phyloP scores from a whole-genome alignment of 2,329 filamentous ascomycete genomes.

The Exophiala mesophila region DNA sequence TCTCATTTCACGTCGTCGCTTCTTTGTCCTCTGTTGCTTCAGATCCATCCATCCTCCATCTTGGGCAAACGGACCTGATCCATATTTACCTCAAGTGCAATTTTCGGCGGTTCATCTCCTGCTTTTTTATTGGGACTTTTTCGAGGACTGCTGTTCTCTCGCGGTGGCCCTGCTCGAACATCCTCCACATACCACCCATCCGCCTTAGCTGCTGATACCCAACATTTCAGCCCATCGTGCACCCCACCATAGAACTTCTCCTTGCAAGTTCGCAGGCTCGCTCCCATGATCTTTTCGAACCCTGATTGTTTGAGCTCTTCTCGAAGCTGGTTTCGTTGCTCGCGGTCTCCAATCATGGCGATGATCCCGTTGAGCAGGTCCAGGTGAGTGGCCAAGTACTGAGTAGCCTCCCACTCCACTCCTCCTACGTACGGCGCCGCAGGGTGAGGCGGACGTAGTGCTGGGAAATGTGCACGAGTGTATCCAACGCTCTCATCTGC shows the following conservation, averaged over 20 bases:
- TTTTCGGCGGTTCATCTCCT: slow-evolving; percentile 48
- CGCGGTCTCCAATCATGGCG: slow-evolving; percentile 65
- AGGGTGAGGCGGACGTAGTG: slow-evolving; percentile 80
- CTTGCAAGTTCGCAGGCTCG: slow-evolving; percentile 82
- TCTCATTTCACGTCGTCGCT: slow-evolving; percentile 6
- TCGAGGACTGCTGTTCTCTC: slow-evolving; percentile 35
- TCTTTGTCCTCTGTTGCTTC: slow-evolving; percentile 1
- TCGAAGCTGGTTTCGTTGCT: slow-evolving; percentile 74
- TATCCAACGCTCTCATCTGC: slow-evolving; percentile 31
- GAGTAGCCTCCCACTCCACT: slow-evolving; percentile 98
- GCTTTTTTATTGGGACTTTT: slow-evolving; percentile 50
- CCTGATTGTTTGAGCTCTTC: slow-evolving; percentile 73
- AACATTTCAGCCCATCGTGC: slow-evolving; percentile 81
- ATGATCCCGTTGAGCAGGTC: slow-evolving; percentile 89
- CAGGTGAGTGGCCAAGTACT: slow-evolving; percentile 87
- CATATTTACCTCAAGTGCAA: slow-evolving; percentile 47
- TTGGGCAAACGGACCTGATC: slow-evolving; percentile 8
- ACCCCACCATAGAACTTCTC: slow-evolving; percentile 95
- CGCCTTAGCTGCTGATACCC: slow-evolving; percentile 80
- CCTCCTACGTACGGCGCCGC: slow-evolving; percentile 94
- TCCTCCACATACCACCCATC: slow-evolving; percentile 83
- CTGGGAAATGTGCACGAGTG: slow-evolving; percentile 67
- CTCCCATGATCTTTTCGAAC: slow-evolving; percentile 85
- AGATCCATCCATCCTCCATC: slow-evolving; percentile 24
- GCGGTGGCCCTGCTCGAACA: slow-evolving; percentile 57